Conservation (phyloP, 2,329 filamentous ascomycete species). For the Alternaria tenuissima region DNA sequence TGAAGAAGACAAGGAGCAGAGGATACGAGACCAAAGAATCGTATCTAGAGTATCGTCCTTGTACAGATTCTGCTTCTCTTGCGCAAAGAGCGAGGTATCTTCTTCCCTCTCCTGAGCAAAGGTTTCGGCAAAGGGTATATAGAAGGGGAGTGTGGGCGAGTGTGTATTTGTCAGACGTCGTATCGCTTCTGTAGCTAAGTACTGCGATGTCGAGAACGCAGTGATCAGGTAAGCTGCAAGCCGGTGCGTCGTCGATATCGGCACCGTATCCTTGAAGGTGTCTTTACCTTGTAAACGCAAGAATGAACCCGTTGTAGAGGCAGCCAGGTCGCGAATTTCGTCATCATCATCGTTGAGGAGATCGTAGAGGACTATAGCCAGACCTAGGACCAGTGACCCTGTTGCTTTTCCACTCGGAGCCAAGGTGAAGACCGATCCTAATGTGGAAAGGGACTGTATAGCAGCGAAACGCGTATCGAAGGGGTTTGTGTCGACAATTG, state of each 20-base stretch:
- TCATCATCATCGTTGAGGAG: constrained; percentile 84
- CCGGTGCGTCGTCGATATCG: constrained; percentile 58
- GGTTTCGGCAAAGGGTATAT: constrained; percentile 15
- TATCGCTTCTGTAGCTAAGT: constrained; percentile 49
- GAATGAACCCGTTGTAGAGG: constrained; percentile 59
- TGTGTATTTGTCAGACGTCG: constrained; percentile 50
- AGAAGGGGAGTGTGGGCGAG: not conserved
- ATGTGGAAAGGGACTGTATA: constrained; percentile 62
- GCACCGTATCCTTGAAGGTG: constrained; percentile 51
- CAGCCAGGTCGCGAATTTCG: constrained; percentile 76
- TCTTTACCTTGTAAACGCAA: constrained; percentile 41
- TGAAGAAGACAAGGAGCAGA: constrained; percentile 48
- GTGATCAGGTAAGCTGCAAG: constrained; percentile 46
- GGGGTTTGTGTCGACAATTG: constrained; percentile 52
- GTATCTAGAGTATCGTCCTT: constrained; percentile 81
- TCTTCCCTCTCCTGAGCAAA: constrained; percentile 50
- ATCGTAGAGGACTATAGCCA: constrained; percentile 57
- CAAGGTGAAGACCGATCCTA: constrained; percentile 33
- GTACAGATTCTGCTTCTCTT: constrained; percentile 96
- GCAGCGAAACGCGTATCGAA: constrained; percentile 72
- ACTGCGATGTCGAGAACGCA: constrained; percentile 44
- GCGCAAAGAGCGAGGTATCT: constrained; percentile 77
- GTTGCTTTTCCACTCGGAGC: constrained; percentile 15
- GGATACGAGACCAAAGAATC: constrained; percentile 69
- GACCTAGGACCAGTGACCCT: constrained; percentile 28